phyloP scores from a whole-genome alignment of 2,329 filamentous ascomycete genomes.

The Hymenoscyphus infarciens region DNA sequence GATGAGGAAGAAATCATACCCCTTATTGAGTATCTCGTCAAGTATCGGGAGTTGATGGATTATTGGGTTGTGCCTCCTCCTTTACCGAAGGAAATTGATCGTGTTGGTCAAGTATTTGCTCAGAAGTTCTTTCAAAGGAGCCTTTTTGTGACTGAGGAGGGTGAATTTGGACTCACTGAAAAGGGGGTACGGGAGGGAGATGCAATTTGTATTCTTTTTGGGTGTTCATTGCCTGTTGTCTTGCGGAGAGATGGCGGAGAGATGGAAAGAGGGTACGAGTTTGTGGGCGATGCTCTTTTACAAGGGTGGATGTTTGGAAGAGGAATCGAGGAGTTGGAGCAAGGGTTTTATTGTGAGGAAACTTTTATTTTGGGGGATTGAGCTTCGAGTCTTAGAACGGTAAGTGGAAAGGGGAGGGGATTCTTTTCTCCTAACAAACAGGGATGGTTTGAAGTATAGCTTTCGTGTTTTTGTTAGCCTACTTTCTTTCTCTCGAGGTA shows the following conservation, averaged over 20 bases:
- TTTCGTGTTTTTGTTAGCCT: too few species aligned
- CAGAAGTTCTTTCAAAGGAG: not conserved
- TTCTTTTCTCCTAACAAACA: too few species aligned
- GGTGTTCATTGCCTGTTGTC: conserved; percentile 15
- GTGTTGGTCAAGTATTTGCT: not conserved
- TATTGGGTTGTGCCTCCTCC: not conserved
- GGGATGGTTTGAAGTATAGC: too few species aligned
- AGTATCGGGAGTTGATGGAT: not conserved
- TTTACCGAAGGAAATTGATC: not conserved
- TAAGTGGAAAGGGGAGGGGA: too few species aligned
- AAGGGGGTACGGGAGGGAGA: conserved; percentile 5
- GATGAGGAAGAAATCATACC: not conserved
- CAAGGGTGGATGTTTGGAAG: not conserved
- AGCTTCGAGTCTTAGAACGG: not conserved
- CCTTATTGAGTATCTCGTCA: not conserved
- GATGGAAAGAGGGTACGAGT: not conserved
- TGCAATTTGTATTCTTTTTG: conserved; percentile 16
- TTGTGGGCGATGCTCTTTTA: conserved; percentile 6
- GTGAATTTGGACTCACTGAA: conserved; percentile 9
- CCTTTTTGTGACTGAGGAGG: conserved; percentile 6
- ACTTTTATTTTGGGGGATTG: not conserved
- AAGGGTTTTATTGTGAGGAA: not conserved
- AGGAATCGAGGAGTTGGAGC: not conserved
- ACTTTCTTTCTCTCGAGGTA: too few species aligned
- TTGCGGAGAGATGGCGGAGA: conserved; percentile 6